Conservation (phyloP, 2,329 filamentous ascomycete species). For the Chalaropsis thielavioides region DNA sequence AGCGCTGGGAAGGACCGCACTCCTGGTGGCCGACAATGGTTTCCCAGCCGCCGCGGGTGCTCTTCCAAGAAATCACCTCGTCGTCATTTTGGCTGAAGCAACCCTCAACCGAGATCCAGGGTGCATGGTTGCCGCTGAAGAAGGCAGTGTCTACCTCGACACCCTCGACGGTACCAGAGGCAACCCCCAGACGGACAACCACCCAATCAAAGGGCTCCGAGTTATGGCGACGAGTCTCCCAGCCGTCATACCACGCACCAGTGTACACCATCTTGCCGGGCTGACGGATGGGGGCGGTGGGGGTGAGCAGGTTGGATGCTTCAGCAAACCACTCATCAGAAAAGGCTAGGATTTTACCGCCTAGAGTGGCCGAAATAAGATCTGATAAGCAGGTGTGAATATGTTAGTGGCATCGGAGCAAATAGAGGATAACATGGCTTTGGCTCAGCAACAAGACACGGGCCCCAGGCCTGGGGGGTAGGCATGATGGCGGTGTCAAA, state of each 20-base stretch:
- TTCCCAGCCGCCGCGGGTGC: slow-evolving; percentile 50
- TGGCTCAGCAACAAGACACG: not conserved
- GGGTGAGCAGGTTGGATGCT: slow-evolving; percentile 48
- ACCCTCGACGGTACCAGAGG: slow-evolving; percentile 57
- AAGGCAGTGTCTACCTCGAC: slow-evolving; percentile 69
- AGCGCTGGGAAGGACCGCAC: slow-evolving; percentile 59
- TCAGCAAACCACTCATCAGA: slow-evolving; percentile 58
- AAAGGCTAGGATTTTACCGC: slow-evolving; percentile 48
- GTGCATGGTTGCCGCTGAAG: slow-evolving; percentile 72
- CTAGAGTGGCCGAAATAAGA: slow-evolving; percentile 45
- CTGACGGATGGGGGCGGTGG: slow-evolving; percentile 47
- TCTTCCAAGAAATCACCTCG: slow-evolving; percentile 49
- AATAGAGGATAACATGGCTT: not conserved
- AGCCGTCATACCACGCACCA: slow-evolving; percentile 57
- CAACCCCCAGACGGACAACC: slow-evolving; percentile 49
- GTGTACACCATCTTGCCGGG: slow-evolving; percentile 54
- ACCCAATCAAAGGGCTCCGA: slow-evolving; percentile 51
- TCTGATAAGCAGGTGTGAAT: slow-evolving; percentile 29
- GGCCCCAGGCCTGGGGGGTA: not conserved
- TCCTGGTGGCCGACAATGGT: slow-evolving; percentile 54
- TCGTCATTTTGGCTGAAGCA: slow-evolving; percentile 51
- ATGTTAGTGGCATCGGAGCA: not conserved
- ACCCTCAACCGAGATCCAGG: slow-evolving; percentile 63
- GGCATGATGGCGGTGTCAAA: not conserved
- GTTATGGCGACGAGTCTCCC: slow-evolving; percentile 56